Conservation (phyloP, 768 basidiomycete species). For the Chiua virens region DNA sequence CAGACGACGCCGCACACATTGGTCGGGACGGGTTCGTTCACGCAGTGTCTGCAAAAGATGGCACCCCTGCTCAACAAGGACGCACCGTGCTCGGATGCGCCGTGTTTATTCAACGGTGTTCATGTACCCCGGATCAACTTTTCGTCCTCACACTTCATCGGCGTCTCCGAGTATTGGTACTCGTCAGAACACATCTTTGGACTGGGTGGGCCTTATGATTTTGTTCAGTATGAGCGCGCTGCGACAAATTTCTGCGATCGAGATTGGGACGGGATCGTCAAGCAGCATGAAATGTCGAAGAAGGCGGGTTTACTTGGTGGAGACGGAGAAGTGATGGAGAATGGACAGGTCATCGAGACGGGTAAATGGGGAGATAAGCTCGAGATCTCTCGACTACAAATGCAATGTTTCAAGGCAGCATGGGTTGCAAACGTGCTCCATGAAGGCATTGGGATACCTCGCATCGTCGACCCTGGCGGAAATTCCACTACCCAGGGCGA, state of each 20-base stretch:
- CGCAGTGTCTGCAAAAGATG: slow-evolving; percentile 72
- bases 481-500: slow-evolving; percentile 69
- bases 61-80: slow-evolving; percentile 82
- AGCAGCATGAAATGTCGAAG: slow-evolving; percentile 57
- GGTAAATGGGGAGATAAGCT: slow-evolving; percentile 73
- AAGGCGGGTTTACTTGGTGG: slow-evolving; percentile 51
- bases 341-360: slow-evolving; percentile 59
- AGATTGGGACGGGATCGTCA: slow-evolving; percentile 75
- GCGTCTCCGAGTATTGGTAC: slow-evolving; percentile 99
- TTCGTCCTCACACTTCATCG: slow-evolving; percentile 89
- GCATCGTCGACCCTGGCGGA: slow-evolving; percentile 84
- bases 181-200: slow-evolving; percentile 97
- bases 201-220: slow-evolving; percentile 93
- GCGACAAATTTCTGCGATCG: slow-evolving; percentile 82
- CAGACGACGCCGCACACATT: slow-evolving; percentile 57
- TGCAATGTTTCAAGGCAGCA: slow-evolving; percentile 99
- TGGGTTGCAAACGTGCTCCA: slow-evolving; percentile 97
- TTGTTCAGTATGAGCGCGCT: slow-evolving; percentile 92
- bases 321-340: slow-evolving; percentile 62
- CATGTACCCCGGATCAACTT: slow-evolving; percentile 95
- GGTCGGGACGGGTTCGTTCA: slow-evolving; percentile 88
- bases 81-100: slow-evolving; percentile 76
- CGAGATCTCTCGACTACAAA: slow-evolving; percentile 82
- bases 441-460: slow-evolving; percentile 92
- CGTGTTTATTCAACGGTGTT: slow-evolving; percentile 93